Evolutionary conservation across 305 asterid genomes (phyloP).

Genomic region (Fraxinus xanthoxyloides): DNA sequence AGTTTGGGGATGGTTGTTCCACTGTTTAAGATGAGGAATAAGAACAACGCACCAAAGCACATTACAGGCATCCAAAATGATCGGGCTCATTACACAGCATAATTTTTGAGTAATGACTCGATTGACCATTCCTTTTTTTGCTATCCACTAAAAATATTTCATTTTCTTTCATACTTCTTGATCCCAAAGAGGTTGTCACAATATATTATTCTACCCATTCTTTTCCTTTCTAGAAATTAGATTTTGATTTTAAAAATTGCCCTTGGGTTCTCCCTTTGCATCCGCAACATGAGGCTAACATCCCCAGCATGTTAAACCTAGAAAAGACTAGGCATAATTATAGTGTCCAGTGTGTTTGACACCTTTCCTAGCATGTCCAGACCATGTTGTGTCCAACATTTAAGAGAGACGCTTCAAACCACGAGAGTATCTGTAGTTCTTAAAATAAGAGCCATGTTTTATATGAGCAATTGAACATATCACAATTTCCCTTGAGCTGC

Average conservation of each 20-base stretch:
- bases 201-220: background rate
- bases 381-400: background rate
- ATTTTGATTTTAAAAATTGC: background rate
- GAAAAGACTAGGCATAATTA: background rate
- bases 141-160: background rate
- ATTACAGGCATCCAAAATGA: background rate
- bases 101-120: background rate
- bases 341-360: background rate
- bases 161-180: background rate
- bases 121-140: background rate
- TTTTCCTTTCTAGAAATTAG: background rate
- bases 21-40: background rate
- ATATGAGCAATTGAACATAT: background rate
- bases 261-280: background rate
- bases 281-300: background rate
- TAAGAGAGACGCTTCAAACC: background rate
- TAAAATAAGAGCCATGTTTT: background rate
- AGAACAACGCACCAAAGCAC: background rate
- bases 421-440: background rate
- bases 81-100: background rate
- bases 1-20: background rate
- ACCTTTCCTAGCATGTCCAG: background rate
- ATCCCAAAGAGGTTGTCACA: conserved; percentile 1
- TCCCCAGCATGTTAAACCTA: background rate
- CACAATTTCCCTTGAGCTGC: background rate